Evolutionary conservation across 352 stramenopile genomes (phyloP).

Genomic region (Pythium guiyangense): DNA sequence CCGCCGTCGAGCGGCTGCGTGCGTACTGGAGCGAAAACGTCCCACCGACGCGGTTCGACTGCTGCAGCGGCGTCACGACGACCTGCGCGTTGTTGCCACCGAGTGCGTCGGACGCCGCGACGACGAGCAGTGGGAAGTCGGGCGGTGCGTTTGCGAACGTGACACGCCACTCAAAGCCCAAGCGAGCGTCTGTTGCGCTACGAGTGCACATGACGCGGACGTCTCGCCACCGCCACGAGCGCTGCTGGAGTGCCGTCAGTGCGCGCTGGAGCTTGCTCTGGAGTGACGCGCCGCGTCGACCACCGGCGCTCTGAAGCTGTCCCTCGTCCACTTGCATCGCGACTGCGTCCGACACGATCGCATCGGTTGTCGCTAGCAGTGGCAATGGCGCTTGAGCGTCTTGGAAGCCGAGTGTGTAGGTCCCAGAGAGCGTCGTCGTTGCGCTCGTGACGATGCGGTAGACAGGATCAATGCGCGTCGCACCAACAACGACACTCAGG

Average conservation of each 20-base stretch:
- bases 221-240: neutral
- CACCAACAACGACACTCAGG: conserved; percentile 20
- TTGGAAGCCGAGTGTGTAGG: conserved; percentile 24
- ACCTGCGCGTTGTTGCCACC: conserved; percentile 6
- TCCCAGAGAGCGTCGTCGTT: conserved; percentile 7
- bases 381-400: neutral
- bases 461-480: conserved; percentile 17
- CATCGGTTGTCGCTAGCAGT: conserved; percentile 12
- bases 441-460: conserved; percentile 18
- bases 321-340: conserved; percentile 27
- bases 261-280: conserved; percentile 16
- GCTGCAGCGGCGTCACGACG: neutral
- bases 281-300: conserved; percentile 23
- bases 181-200: neutral
- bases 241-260: conserved; percentile 5
- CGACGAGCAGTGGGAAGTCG: conserved; percentile 21
- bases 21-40: conserved; percentile 17
- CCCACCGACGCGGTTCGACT: conserved; percentile 18
- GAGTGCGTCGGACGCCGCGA: conserved; percentile 5
- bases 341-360: conserved; percentile 30
- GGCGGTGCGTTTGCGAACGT: conserved; percentile 23
- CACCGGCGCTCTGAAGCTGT: conserved; percentile 16
- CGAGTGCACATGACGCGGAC: conserved; percentile 10
- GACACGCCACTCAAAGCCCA: conserved; percentile 19
- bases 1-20: neutral